These are phyloP conservation scores for Globisporangium barbulae DNA, from an alignment of 352 stramenopile genomes.

Conservation along the genomic window DNA sequence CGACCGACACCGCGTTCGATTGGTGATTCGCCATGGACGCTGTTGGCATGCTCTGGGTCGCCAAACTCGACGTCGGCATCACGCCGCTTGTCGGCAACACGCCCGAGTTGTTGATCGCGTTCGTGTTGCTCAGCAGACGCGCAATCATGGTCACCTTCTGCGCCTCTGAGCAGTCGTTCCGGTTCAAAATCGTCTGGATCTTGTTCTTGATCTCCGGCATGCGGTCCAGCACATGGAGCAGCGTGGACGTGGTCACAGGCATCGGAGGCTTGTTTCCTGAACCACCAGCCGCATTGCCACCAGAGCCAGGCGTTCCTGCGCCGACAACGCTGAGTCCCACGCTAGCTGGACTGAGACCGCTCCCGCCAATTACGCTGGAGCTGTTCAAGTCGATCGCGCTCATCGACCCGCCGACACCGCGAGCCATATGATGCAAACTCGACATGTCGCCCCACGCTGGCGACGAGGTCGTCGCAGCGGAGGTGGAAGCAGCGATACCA, in stretches of 20 bases:
- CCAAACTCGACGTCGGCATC: slow-evolving; percentile 1
- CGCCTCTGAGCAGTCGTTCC: slow-evolving; percentile 79
- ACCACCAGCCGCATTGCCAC: slow-evolving; percentile 2
- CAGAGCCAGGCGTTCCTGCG: slow-evolving; percentile 7
- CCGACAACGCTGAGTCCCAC: slow-evolving; percentile 7
- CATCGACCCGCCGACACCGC: slow-evolving; percentile 20
- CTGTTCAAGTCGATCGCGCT: slow-evolving; percentile 25
- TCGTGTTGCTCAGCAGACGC: slow-evolving; percentile 80
- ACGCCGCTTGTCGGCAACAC: slow-evolving; percentile 13
- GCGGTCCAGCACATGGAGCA: slow-evolving; percentile 78
- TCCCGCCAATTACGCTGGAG: background rate
- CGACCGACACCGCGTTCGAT: slow-evolving; percentile 11
- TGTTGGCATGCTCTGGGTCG: background rate
- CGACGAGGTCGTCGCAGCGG: slow-evolving; percentile 12
- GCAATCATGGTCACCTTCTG: slow-evolving; percentile 89
- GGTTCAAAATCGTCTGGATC: slow-evolving; percentile 86
- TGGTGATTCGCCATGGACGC: slow-evolving; percentile 9
- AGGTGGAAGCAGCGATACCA: slow-evolving; percentile 8
- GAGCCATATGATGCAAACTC: slow-evolving; percentile 30
- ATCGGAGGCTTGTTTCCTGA: slow-evolving; percentile 27
- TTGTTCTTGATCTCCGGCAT: slow-evolving; percentile 91
- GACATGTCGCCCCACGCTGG: slow-evolving; percentile 27
- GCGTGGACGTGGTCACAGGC: slow-evolving; percentile 72
- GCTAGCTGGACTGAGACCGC: slow-evolving; percentile 1
- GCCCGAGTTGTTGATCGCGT: slow-evolving; percentile 60